phyloP scores from a whole-genome alignment of 768 basidiomycete species.

The Collybia nuda region DNA sequence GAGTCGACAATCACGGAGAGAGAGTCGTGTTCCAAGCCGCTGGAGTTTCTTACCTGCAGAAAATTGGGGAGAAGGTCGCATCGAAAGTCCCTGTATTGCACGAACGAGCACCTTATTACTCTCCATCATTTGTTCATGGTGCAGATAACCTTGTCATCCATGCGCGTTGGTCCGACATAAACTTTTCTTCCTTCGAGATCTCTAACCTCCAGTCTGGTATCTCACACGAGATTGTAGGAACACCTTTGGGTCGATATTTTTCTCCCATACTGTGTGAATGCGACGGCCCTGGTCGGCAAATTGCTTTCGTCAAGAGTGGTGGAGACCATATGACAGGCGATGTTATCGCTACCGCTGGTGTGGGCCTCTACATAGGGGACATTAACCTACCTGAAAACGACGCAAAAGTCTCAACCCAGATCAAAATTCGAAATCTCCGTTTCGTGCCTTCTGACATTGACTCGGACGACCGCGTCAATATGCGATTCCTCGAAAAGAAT shows the following conservation, averaged over 20 bases:
- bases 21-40: constrained; percentile 68
- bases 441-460: constrained; percentile 54
- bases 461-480: constrained; percentile 39
- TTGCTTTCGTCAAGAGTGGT: constrained; percentile 65
- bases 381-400: constrained; percentile 44
- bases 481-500: constrained; percentile 56
- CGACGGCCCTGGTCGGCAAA: constrained; percentile 36
- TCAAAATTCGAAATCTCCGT: constrained; percentile 46
- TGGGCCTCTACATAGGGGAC: constrained; percentile 66
- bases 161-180: constrained; percentile 64
- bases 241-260: constrained; percentile 67
- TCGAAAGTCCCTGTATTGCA: constrained; percentile 49
- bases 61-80: constrained; percentile 30
- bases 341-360: constrained; percentile 60
- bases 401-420: constrained; percentile 19
- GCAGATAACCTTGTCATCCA: constrained; percentile 55
- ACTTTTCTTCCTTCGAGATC: constrained; percentile 66
- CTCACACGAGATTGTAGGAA: constrained; percentile 49
- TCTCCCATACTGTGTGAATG: constrained; percentile 55
- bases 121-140: constrained; percentile 63
- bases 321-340: constrained; percentile 63
- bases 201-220: constrained; percentile 46
- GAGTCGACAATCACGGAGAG: constrained; percentile 52
- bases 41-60: constrained; percentile 54
- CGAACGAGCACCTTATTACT: constrained; percentile 54